These are phyloP conservation scores for Dryas integrifolia DNA, from an alignment of 331 rosid species.

Conservation along the genomic window DNA sequence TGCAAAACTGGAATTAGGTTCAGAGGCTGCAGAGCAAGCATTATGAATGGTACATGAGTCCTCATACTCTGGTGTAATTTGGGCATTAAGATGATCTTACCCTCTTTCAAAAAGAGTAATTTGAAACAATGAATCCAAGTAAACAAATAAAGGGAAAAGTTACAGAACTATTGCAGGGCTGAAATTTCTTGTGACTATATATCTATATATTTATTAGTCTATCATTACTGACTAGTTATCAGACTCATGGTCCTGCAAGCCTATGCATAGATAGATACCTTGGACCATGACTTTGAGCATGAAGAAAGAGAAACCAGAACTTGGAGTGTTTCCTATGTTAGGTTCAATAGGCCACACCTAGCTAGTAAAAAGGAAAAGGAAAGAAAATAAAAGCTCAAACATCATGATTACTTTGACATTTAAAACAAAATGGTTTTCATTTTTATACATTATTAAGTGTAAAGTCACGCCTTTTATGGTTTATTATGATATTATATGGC, in stretches of 20 bases:
- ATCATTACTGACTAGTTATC: not conserved
- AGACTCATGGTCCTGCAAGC: conserved; percentile 9
- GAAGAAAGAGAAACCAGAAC: conserved; percentile 13
- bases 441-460: too few species aligned
- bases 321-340: conserved; percentile 11
- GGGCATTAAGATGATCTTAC: not conserved
- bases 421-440: conserved; percentile 12
- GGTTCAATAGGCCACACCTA: conserved; percentile 9
- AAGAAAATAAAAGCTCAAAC: conserved; percentile 26
- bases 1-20: conserved; percentile 19
- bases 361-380: conserved; percentile 18
- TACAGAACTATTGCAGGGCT: conserved; percentile 9
- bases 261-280: conserved; percentile 4
- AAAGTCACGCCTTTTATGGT: too few species aligned
- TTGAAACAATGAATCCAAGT: not conserved
- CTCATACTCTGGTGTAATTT: not conserved
- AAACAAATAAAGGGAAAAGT: not conserved
- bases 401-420: conserved; percentile 19
- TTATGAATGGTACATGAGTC: conserved; percentile 4
- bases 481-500: too few species aligned
- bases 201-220: not conserved
- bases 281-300: conserved; percentile 9
- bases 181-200: not conserved
- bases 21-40: not conserved
- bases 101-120: not conserved